These are phyloP conservation scores for Spinacia oleracea DNA, from an alignment of 179 eudicot species.

Conservation along the genomic window DNA sequence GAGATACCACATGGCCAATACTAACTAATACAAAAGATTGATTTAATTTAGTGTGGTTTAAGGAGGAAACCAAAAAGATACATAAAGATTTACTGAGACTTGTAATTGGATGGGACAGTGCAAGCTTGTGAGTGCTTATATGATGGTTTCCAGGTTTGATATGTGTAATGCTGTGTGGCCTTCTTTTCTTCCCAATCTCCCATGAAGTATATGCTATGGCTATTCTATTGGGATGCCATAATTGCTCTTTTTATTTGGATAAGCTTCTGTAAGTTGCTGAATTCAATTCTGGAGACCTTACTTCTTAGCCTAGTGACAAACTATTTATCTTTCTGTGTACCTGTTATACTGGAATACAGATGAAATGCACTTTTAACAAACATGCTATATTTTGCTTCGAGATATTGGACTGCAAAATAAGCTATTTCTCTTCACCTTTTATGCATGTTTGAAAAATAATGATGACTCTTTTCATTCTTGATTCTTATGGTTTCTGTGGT, in stretches of 20 bases:
- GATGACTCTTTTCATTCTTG: too few relatives aligned
- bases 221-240: background rate
- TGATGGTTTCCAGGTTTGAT: background rate
- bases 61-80: background rate
- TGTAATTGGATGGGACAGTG: background rate
- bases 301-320: too few relatives aligned
- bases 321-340: too few relatives aligned
- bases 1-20: background rate
- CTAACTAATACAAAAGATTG: background rate
- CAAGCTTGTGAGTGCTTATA: background rate
- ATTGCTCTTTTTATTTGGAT: background rate
- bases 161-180: background rate
- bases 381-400: too few relatives aligned
- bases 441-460: too few relatives aligned
- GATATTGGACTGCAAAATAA: too few relatives aligned
- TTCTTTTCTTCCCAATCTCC: background rate
- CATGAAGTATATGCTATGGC: background rate
- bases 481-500: too few relatives aligned
- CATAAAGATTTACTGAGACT: background rate
- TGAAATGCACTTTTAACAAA: too few relatives aligned
- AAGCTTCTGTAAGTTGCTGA: background rate
- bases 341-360: too few relatives aligned
- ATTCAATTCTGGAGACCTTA: background rate
- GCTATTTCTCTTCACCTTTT: too few relatives aligned
- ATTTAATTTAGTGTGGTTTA: background rate